Evolutionary conservation across 352 stramenopile species (phyloP), one percentile per base, ranked within the genome.

Genomic region (Pythium chondricola): DNA sequence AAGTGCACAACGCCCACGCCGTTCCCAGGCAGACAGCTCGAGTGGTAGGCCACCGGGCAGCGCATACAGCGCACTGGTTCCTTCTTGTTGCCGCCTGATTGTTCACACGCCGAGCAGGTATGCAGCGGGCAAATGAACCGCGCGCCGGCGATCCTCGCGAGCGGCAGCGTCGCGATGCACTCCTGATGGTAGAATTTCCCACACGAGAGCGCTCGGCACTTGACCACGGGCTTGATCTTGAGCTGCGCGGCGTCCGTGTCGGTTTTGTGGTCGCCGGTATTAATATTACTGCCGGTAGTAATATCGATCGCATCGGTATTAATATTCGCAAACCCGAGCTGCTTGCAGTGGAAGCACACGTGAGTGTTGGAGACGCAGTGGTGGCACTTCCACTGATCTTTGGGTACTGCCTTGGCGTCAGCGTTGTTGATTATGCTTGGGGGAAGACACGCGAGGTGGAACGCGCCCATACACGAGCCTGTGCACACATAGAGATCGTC

Each of bases 51-150:
- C 37, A 87, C 78, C 0, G 82, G 79, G 42, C 82, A 93, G 6
- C 82, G 59, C 61, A 83, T 80, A 39, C 82, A 93, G n/a, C 74
- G 59, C 26, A 93, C 81, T 0, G 79, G 74, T 43, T 91, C 79
- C 49, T 87, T 83, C 61, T 88, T 81, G n/a, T n/a, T n/a, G 16
- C 74, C 76, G 9, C 79, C 79, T 8, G 79, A 90, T 31, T 87
- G 74, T 30, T 81, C 81, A 62, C 79, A 90, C 1, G 68, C 66
- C 10, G 78, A 71, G 31, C 82, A 93, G 40, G 82, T 93, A 47
- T 93, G 82, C 17, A 93, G 62, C 27, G 83, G 80, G 47, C 83
- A 93, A 38, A 93, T 93, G 47, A 93, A 93, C 50, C 85, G 71
- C 40, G 74, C 72, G 50, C 80, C 73, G 13, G 82, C 82, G 46